phyloP scores from a whole-genome alignment of 768 basidiomycete species.

The Multifurca ochricompacta region DNA sequence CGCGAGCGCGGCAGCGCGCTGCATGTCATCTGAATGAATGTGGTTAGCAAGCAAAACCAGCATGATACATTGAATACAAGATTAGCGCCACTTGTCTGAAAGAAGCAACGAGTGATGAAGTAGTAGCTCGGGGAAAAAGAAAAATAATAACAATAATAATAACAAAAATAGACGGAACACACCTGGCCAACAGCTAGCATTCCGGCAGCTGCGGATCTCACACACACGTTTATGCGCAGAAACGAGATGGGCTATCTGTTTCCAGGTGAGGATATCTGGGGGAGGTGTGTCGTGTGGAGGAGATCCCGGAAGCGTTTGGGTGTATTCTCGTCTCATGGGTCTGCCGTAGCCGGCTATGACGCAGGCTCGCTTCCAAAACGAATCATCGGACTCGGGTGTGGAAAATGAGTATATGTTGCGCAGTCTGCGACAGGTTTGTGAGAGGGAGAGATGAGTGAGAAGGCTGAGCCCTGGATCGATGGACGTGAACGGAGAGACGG shows the following conservation, averaged over 20 bases:
- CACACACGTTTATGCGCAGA: constrained; percentile 15
- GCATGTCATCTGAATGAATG: constrained; percentile 3
- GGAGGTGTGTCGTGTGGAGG: neutral
- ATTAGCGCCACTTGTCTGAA: too few relatives aligned
- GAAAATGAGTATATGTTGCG: constrained; percentile 16
- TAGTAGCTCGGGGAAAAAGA: too few relatives aligned
- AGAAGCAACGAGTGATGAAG: too few relatives aligned
- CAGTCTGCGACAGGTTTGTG: constrained; percentile 14
- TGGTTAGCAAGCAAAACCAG: neutral
- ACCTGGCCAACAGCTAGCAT: constrained; percentile 18
- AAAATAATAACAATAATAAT: too few relatives aligned
- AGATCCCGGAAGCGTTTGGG: constrained; percentile 3
- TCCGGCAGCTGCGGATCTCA: constrained; percentile 21
- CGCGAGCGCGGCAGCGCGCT: constrained; percentile 7
- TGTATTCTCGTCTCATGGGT: constrained; percentile 20
- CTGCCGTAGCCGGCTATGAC: constrained; percentile 17
- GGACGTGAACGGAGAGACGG: constrained; percentile 5
- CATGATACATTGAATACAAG: neutral
- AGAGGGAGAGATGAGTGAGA: constrained; percentile 17
- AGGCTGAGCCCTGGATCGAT: constrained; percentile 15
- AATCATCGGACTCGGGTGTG: constrained; percentile 9
- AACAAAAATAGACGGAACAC: constrained; percentile 7
- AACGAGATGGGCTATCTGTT: constrained; percentile 16
- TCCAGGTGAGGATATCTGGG: constrained; percentile 16
- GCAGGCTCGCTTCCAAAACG: constrained; percentile 20